A percentile compares a stretch with the other conserved stretches of the same genome.
These are phyloP conservation scores for Xylariaceae sp. DNA, from an alignment of 2,329 filamentous ascomycete species.

Conservation along the genomic window DNA sequence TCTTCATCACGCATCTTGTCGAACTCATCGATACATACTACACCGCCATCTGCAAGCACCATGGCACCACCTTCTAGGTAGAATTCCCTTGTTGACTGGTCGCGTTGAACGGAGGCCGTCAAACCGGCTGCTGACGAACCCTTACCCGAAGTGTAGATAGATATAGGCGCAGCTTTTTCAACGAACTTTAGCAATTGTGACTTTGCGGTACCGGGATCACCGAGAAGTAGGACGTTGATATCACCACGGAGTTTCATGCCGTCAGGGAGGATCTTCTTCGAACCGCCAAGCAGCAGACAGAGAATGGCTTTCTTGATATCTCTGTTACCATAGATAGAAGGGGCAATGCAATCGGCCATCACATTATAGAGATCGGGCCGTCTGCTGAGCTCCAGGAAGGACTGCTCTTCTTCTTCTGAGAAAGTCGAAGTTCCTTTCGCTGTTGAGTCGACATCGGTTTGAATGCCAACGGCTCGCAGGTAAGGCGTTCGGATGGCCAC, in stretches of 20 bases:
- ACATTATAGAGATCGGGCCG: slow-evolving; percentile 86
- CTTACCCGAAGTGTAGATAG: slow-evolving; percentile 98
- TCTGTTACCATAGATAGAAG: slow-evolving; percentile 91
- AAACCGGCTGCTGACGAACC: slow-evolving; percentile 96
- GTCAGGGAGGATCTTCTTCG: slow-evolving; percentile 95
- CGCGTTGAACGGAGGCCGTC: slow-evolving; percentile 92
- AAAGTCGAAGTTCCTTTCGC: slow-evolving; percentile 80
- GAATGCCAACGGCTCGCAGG: slow-evolving; percentile 84
- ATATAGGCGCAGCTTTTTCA: slow-evolving; percentile 90
- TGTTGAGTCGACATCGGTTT: slow-evolving; percentile 83
- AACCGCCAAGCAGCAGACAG: slow-evolving; percentile 87
- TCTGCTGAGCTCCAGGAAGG: slow-evolving; percentile 86
- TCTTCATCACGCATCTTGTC: slow-evolving; percentile 99
- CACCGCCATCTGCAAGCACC: slow-evolving; percentile 94
- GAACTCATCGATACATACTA: slow-evolving; percentile 98
- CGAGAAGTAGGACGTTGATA: slow-evolving; percentile 93
- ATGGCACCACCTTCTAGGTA: slow-evolving; percentile 97
- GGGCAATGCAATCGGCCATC: slow-evolving; percentile 88
- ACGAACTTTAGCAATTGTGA: slow-evolving; percentile 97
- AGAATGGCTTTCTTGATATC: slow-evolving; percentile 98
- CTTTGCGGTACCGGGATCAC: slow-evolving; percentile 97
- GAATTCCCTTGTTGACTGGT: slow-evolving; percentile 88
- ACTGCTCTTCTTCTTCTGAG: slow-evolving; percentile 93
- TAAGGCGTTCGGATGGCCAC: slow-evolving; percentile 96
- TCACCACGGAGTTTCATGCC: slow-evolving; percentile 97